phyloP scores from a whole-genome alignment of 768 basidiomycete species.

The Cyclocybe cylindracea region DNA sequence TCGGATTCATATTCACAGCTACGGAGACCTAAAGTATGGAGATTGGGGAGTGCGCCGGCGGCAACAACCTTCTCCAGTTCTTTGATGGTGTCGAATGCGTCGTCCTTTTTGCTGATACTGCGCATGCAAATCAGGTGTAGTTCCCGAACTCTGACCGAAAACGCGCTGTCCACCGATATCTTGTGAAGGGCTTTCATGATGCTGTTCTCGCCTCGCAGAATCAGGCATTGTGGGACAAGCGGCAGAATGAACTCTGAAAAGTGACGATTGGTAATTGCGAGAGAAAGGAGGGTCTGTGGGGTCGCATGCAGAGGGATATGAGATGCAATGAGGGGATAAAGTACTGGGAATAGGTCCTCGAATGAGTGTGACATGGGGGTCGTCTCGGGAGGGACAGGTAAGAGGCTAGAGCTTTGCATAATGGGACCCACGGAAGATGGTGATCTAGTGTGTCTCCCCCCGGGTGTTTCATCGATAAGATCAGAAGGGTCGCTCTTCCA shows the following conservation, averaged over 20 bases:
- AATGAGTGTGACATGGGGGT: no score
- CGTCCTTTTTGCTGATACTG: background rate
- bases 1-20: background rate
- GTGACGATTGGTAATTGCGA: constrained; percentile 7
- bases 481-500: no score
- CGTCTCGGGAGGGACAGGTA: no score
- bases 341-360: constrained; percentile 1
- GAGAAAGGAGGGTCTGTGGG: constrained; percentile 8
- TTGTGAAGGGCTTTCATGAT: constrained; percentile 4
- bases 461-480: no score
- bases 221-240: constrained; percentile 11
- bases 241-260: constrained; percentile 10
- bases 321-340: constrained; percentile 11
- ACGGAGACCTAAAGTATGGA: constrained; percentile 6
- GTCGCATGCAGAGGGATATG: constrained; percentile 15
- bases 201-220: constrained; percentile 14
- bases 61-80: constrained; percentile 3
- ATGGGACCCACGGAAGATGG: no score
- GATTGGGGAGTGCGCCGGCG: background rate
- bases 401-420: no score
- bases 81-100: constrained; percentile 2
- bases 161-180: constrained; percentile 5
- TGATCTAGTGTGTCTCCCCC: no score
- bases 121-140: constrained; percentile 14
- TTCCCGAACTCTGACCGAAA: constrained; percentile 11